Conservation (phyloP, 495 filamentous ascomycete genomes). For the Jackrogersella multiformis region DNA sequence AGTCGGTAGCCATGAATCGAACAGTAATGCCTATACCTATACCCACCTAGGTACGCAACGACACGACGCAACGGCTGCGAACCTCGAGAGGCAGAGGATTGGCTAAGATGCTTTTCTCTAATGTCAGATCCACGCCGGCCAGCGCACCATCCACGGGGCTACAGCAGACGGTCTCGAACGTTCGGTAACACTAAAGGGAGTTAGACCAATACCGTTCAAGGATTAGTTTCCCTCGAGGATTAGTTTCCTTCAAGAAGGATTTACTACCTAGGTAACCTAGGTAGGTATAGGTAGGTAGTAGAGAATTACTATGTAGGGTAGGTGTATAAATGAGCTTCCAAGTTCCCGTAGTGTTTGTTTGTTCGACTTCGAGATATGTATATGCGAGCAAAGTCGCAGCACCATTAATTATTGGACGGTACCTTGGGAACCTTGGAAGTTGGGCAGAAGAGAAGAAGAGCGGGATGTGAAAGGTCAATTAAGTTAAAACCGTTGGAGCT, state of each 20-base stretch:
- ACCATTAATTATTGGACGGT: too few species aligned
- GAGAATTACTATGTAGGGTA: too few species aligned
- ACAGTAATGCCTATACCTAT: neutral
- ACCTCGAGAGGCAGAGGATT: neutral
- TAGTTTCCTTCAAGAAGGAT: neutral
- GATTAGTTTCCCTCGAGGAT: neutral
- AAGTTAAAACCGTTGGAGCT: slow-evolving; percentile 27
- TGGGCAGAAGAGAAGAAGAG: slow-evolving; percentile 5
- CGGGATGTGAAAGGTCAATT: slow-evolving; percentile 19
- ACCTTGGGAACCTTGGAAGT: too few species aligned
- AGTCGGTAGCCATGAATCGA: slow-evolving; percentile 30
- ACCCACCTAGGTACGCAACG: slow-evolving; percentile 10
- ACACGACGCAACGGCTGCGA: slow-evolving; percentile 3
- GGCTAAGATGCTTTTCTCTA: neutral
- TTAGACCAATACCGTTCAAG: slow-evolving; percentile 6
- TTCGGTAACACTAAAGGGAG: slow-evolving; percentile 35
- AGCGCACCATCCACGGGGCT: slow-evolving; percentile 14
- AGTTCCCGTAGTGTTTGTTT: slow-evolving; percentile 14
- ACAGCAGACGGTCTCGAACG: slow-evolving; percentile 29
- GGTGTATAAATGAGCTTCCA: too few species aligned
- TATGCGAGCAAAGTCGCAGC: slow-evolving; percentile 19
- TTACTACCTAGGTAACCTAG: too few species aligned
- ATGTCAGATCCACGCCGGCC: slow-evolving; percentile 12
- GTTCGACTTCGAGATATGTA: neutral
- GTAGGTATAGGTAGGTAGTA: too few species aligned